phyloP scores from a whole-genome alignment of 805 yeast genomes.

The Yamadazyma endophytica region DNA sequence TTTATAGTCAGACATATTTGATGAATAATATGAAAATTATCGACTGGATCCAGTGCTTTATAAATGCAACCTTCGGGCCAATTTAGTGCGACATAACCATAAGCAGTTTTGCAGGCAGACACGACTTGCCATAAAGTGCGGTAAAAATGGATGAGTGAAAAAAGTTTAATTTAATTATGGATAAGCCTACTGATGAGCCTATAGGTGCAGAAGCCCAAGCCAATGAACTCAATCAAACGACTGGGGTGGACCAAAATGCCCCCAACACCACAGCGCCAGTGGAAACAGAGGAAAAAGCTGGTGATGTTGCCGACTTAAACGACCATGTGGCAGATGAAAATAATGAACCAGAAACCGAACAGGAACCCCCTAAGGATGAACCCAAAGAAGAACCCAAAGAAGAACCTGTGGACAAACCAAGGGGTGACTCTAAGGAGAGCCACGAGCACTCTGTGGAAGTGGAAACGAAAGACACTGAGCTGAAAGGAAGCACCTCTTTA shows the following conservation, averaged over 20 bases:
- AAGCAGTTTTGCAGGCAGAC: no score
- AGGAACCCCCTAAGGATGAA: conserved; percentile 1
- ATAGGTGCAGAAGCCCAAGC: not conserved
- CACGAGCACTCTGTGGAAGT: conserved; percentile 24
- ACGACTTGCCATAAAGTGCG: no score
- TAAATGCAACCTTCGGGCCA: no score
- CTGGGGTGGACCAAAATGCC: not conserved
- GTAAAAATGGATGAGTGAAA: no score
- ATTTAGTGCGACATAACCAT: no score
- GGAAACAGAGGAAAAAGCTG: not conserved
- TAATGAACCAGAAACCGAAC: conserved; percentile 8
- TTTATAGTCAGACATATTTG: conserved; percentile 36
- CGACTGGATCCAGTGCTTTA: no score
- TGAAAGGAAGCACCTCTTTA: conserved; percentile 7
- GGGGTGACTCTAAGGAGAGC: no score
- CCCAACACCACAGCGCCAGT: not conserved
- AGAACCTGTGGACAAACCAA: not conserved
- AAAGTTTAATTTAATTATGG: no score
- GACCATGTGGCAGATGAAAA: conserved; percentile 5
- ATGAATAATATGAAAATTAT: no score
- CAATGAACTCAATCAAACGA: not conserved
- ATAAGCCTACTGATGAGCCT: not conserved
- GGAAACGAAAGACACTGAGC: conserved; percentile 19
- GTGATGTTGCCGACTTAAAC: not conserved
- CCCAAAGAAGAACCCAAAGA: not conserved